Evolutionary conservation across 805 yeast species (phyloP), one percentile per base, ranked within the genome.

Genomic region (Pichia deserticola): DNA sequence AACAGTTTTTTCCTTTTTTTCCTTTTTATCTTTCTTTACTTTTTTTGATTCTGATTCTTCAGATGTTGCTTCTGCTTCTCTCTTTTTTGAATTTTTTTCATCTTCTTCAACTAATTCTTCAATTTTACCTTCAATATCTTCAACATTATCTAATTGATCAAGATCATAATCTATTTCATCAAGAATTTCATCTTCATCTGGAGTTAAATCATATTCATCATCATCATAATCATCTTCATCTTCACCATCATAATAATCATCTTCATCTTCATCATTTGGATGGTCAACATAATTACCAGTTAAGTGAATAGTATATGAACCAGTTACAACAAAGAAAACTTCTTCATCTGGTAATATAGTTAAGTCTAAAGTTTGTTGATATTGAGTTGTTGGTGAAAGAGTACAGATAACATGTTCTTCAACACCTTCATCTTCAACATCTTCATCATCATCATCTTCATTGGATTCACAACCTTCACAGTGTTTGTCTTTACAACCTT

Each of bases 271-370:
- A 63, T 90, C 96, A 62, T 82, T 88, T 68, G 98, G 97, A 71
- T 90, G 97, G 70, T 87, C 95, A 64, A 93, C 84, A 72, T 84
- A 89, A 83, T 93, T 92, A 75, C 99, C 99, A 59, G 87, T 76
- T 61, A 93, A 74, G 69, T 92, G 95, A 57, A 93, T 77, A 57
- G 95, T 86, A 75, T 89, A 92, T 30, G 97, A 89, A 65, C 99
- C 99, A 54, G 96, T 86, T 51, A 87, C 97, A 64, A 89, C 95
- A 64, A 93, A 93, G 75, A 76, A 82, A 54, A 93, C 89, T 65
- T 90, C 96, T 74, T 93, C 99, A 63, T 83, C 92, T 63, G 98
- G 96, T 49, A 84, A 78, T 63, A 93, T 85, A 63, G 95, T 87
- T 57, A 93, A 72, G 65, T 93, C 97, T 50, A 93, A 68, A 50